Evolutionary conservation across 1,284 basidiomycete species (phyloP).

Genomic region (Malassezia dermatis): DNA sequence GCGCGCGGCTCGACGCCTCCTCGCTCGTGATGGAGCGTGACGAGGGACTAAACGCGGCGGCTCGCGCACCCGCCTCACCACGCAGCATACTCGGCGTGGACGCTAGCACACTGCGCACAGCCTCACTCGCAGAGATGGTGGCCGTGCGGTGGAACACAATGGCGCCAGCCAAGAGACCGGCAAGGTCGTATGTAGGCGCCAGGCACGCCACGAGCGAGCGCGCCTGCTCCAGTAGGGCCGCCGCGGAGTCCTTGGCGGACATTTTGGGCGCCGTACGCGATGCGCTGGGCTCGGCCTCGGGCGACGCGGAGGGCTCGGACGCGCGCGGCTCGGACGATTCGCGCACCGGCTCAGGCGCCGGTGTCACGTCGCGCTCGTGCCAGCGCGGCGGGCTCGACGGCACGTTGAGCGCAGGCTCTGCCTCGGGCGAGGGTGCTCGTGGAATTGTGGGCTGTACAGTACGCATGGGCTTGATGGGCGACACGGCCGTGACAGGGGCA

Average conservation of each 20-base stretch:
- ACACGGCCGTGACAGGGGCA: conserved; percentile 18
- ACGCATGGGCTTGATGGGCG: conserved; percentile 20
- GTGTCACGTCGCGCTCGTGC: not conserved
- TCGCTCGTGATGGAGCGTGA: conserved; percentile 18
- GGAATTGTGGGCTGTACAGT: not conserved
- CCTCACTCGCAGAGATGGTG: conserved; percentile 41
- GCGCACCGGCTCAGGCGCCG: not conserved
- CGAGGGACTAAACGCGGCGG: conserved; percentile 25
- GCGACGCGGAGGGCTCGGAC: not conserved
- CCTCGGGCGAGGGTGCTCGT: conserved; percentile 1
- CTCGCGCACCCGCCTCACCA: conserved; percentile 35
- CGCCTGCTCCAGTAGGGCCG: not conserved
- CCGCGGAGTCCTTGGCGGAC: not conserved
- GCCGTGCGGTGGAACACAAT: conserved; percentile 47
- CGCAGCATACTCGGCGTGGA: conserved; percentile 38
- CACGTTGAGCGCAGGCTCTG: conserved; percentile 15
- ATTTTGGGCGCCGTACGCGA: conserved; percentile 4
- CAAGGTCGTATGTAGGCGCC: conserved; percentile 40
- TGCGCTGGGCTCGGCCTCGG: not conserved
- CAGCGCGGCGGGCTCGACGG: conserved; percentile 4
- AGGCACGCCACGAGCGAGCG: conserved; percentile 24
- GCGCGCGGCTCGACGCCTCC: not conserved
- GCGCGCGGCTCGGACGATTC: not conserved
- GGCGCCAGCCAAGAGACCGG: conserved; percentile 40
- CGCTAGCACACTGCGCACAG: conserved; percentile 35